Percentiles rank a stretch among this genome's conserved stretches.
phyloP scores from a whole-genome alignment of 2,329 filamentous ascomycete genomes.

The Tolypocladium amazonense region DNA sequence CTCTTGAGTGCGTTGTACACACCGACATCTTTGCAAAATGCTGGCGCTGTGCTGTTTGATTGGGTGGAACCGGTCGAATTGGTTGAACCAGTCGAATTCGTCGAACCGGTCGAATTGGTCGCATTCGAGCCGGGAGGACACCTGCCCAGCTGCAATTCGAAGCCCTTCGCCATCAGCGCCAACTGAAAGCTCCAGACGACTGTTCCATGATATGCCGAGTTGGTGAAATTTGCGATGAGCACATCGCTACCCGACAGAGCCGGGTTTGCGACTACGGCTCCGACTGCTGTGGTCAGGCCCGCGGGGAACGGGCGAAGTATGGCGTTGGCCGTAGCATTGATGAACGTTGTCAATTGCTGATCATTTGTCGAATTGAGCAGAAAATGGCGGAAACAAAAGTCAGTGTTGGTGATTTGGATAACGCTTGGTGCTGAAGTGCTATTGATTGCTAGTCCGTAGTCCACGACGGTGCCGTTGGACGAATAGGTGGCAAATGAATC shows the following conservation, averaged over 20 bases:
- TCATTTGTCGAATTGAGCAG: constrained; percentile 50
- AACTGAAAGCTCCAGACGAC: constrained; percentile 57
- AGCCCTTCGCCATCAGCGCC: constrained; percentile 51
- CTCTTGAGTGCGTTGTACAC: constrained; percentile 33
- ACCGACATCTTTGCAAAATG: constrained; percentile 36
- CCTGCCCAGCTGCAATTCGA: constrained; percentile 45
- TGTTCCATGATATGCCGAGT: constrained; percentile 48
- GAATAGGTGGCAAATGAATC: constrained; percentile 24
- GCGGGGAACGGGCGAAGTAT: constrained; percentile 48
- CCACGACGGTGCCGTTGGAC: constrained; percentile 27
- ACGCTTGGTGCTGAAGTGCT: constrained; percentile 35
- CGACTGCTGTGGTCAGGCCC: constrained; percentile 43
- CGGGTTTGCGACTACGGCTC: constrained; percentile 50
- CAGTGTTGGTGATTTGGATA: constrained; percentile 51
- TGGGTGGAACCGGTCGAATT: not conserved
- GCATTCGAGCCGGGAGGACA: constrained; percentile 22
- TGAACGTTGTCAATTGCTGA: constrained; percentile 41
- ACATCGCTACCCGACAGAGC: constrained; percentile 38
- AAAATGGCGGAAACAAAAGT: constrained; percentile 54
- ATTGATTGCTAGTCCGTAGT: constrained; percentile 47
- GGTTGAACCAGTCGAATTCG: no score
- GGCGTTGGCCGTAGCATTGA: constrained; percentile 46
- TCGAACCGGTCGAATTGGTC: constrained; percentile 1
- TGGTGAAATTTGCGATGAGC: constrained; percentile 41
- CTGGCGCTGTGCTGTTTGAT: constrained; percentile 15